phyloP scores from a whole-genome alignment of 1,284 basidiomycete genomes.

The Inonotus obliquus region DNA sequence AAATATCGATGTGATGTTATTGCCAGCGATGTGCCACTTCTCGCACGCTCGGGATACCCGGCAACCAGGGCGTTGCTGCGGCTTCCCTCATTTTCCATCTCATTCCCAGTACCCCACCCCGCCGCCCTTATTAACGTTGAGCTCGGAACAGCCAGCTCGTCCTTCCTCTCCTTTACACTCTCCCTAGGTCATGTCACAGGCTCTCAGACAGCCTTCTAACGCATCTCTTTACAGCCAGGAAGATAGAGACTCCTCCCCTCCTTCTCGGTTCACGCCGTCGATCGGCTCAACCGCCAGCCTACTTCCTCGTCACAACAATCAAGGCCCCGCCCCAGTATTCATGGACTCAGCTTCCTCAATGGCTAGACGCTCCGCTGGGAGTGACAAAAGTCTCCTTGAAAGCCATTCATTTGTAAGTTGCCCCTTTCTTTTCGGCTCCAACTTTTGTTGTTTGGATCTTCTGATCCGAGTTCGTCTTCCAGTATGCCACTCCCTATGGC shows the following conservation, averaged over 20 bases:
- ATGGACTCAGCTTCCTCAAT: background rate
- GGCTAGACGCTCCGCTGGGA: conserved; percentile 6
- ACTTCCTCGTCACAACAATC: conserved; percentile 4
- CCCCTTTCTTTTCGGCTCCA: background rate
- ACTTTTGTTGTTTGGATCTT: background rate
- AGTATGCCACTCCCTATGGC: conserved; percentile 14
- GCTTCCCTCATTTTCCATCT: background rate
- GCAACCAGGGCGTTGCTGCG: background rate
- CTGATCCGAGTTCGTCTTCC: background rate
- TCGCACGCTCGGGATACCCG: background rate
- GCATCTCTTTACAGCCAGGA: background rate
- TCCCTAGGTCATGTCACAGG: background rate
- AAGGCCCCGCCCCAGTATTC: conserved; percentile 5
- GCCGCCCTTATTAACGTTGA: background rate
- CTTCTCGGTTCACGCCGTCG: conserved; percentile 1
- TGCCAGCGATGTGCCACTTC: background rate
- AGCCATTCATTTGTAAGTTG: conserved; percentile 10
- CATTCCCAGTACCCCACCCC: background rate
- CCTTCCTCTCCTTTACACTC: background rate
- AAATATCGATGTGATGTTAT: background rate
- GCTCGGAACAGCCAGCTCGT: background rate
- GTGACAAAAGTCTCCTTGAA: conserved; percentile 12
- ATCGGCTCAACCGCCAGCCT: conserved; percentile 6
- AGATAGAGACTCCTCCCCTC: background rate
- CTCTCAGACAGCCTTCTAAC: conserved; percentile 1